Evolutionary conservation across 1,139 yeast genomes (phyloP).

Genomic region (Geotrichum aggregatum): DNA sequence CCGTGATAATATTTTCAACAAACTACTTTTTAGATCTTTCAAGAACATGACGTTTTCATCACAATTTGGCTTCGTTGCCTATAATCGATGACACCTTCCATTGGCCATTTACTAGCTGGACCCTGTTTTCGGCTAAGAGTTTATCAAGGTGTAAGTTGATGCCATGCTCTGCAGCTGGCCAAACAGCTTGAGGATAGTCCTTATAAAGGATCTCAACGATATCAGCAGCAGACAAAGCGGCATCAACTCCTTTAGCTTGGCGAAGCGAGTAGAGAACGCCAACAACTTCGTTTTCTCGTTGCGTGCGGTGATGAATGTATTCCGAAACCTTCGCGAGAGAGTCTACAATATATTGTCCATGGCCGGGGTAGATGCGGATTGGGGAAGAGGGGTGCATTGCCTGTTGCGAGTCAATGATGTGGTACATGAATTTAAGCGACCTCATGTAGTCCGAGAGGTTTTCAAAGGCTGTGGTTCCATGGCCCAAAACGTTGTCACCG

Average conservation of each 20-base stretch:
- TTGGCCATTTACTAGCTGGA: not conserved
- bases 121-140: conserved; percentile 29
- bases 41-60: not conserved
- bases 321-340: conserved; percentile 35
- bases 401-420: conserved; percentile 19
- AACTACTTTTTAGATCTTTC: no score
- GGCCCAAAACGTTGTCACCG: conserved; percentile 42
- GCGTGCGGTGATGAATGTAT: conserved; percentile 38
- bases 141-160: conserved; percentile 36
- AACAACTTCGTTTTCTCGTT: conserved; percentile 37
- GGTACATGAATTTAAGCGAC: conserved; percentile 33
- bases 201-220: conserved; percentile 35
- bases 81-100: not conserved
- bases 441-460: conserved; percentile 36
- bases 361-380: conserved; percentile 39
- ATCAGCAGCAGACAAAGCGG: conserved; percentile 24
- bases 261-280: conserved; percentile 21
- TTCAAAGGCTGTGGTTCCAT: conserved; percentile 39
- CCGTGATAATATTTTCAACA: not conserved
- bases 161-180: conserved; percentile 36
- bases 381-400: conserved; percentile 3
- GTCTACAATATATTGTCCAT: conserved; percentile 38
- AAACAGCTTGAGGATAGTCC: conserved; percentile 31
- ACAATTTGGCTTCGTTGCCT: conserved; percentile 1
- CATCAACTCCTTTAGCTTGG: conserved; percentile 7